Evolutionary conservation across 164 flowering plant genomes (phyloP), one percentile per base, ranked within the genome.

Genomic region (Aristolochia fimbriata): DNA sequence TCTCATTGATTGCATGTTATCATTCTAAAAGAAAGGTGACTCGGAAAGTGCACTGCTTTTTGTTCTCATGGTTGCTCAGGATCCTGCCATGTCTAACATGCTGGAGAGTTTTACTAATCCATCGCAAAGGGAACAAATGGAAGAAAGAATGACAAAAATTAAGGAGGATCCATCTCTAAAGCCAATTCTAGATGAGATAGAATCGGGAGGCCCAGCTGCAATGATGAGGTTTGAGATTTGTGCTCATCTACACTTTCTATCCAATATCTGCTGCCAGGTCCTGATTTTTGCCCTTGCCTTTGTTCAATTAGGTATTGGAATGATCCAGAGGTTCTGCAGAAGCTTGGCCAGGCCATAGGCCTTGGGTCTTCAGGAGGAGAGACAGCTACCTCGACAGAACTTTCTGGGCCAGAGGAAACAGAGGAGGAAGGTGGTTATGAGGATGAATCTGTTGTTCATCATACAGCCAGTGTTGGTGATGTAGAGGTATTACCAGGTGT

Each of bases 301-400:
- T 52, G 27, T 22, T 12, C 15, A 25, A 30, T 51, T 65, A 92
- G 97, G 82, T 92, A 92, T 69, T 89, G 96, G 98, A 92, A 92
- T 78, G 98, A 92, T 69, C 84, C 86, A 66, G 98, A 89, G 7
- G 96, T 92, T 52, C 74, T 92, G 50, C 74, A 76, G 59, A 92
- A 88, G 74, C 62, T 91, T 65, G 96, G 98, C 15, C 91, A 91
- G 76, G 96, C 97, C 31, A 90, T 90, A 94, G 97, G 98, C 57
- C 76, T 86, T 65, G 83, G 88, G 15, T 81, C 67, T 70, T 10
- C 81, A 20, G 90, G 80, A 27, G 90, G 81, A 27, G 96, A 87
- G 58, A 76, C 74, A 51, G 75, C 80, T 13, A 62, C 82, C 64
- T 76, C 89, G 62, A 71, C 85, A 70, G 91, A 74, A 24, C 65